Evolutionary conservation across 2,329 filamentous ascomycete genomes (phyloP).

Genomic region (Karstenula rhodostoma): DNA sequence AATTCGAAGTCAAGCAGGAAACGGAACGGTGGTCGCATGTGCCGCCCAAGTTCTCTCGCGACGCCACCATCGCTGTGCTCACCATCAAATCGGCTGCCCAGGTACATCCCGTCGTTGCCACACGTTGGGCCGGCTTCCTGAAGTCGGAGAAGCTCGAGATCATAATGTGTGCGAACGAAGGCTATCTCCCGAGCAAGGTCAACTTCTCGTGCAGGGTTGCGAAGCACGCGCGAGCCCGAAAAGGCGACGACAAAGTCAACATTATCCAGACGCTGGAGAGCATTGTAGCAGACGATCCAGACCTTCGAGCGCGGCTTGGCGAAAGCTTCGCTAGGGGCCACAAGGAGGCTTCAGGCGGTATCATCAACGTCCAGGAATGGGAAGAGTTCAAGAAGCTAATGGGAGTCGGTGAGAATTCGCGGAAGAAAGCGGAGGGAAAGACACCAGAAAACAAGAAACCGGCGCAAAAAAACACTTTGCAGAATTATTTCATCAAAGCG

Average conservation of each 20-base stretch:
- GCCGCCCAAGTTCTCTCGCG: slow-evolving; percentile 69
- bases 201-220: slow-evolving; percentile 73
- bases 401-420: slow-evolving; percentile 64
- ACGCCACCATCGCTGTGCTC: slow-evolving; percentile 69
- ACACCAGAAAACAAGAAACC: slow-evolving; percentile 37
- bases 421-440: slow-evolving; percentile 46
- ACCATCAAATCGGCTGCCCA: slow-evolving; percentile 68
- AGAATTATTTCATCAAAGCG: slow-evolving; percentile 42
- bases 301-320: slow-evolving; percentile 61
- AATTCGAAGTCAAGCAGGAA: slow-evolving; percentile 67
- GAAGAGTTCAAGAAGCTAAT: slow-evolving; percentile 69
- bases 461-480: slow-evolving; percentile 43
- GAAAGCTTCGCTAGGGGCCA: slow-evolving; percentile 72
- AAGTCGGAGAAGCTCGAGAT: slow-evolving; percentile 68
- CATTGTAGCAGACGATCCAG: slow-evolving; percentile 54
- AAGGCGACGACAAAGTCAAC: slow-evolving; percentile 63
- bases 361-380: slow-evolving; percentile 67
- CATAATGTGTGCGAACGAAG: slow-evolving; percentile 72
- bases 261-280: slow-evolving; percentile 67
- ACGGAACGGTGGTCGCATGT: slow-evolving; percentile 68
- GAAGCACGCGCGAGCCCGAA: slow-evolving; percentile 60
- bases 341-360: slow-evolving; percentile 72
- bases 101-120: slow-evolving; percentile 72
- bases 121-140: slow-evolving; percentile 70
- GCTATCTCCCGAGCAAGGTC: slow-evolving; percentile 68